A percentile compares a stretch with the other conserved stretches of the same genome.
Evolutionary conservation across 768 basidiomycete species (phyloP).

Genomic region (Boletus sp.): DNA sequence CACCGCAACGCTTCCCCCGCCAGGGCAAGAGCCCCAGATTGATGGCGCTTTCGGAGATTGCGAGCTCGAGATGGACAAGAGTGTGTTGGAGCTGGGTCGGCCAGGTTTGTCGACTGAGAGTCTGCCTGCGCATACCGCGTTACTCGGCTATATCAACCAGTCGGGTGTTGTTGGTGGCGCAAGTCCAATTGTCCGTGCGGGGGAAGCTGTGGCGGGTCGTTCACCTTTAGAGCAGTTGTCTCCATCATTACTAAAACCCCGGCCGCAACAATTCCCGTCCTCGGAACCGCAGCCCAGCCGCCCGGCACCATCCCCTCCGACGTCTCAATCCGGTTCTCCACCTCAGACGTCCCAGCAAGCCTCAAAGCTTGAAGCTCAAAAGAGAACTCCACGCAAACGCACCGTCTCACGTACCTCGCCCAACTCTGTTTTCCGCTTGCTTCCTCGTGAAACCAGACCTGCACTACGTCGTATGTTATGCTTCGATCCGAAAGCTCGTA

Average conservation of each 20-base stretch:
- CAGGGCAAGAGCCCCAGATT: not conserved
- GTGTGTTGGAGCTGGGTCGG: constrained; percentile 71
- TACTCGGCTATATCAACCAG: not conserved
- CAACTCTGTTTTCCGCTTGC: constrained; percentile 93
- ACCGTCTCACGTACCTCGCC: constrained; percentile 26
- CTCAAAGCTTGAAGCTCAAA: constrained; percentile 46
- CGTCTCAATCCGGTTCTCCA: constrained; percentile 9
- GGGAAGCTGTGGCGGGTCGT: not conserved
- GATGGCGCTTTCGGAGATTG: not conserved
- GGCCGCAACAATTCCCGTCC: constrained; percentile 9
- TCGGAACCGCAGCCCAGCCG: constrained; percentile 21
- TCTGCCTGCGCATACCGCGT: constrained; percentile 35
- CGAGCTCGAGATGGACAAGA: constrained; percentile 57
- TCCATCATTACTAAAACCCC: constrained; percentile 4
- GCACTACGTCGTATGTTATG: constrained; percentile 92
- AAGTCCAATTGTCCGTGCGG: not conserved
- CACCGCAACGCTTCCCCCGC: constrained; percentile 35
- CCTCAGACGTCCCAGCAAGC: constrained; percentile 6
- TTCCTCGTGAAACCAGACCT: constrained; percentile 89
- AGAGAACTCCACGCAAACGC: constrained; percentile 26
- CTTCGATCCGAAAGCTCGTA: constrained; percentile 83
- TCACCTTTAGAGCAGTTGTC: constrained; percentile 2
- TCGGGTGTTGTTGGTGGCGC: not conserved
- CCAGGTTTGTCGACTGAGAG: constrained; percentile 77
- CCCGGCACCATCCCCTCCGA: constrained; percentile 25